Conservation (phyloP, 352 stramenopile genomes). For the Pythium brassicae region DNA sequence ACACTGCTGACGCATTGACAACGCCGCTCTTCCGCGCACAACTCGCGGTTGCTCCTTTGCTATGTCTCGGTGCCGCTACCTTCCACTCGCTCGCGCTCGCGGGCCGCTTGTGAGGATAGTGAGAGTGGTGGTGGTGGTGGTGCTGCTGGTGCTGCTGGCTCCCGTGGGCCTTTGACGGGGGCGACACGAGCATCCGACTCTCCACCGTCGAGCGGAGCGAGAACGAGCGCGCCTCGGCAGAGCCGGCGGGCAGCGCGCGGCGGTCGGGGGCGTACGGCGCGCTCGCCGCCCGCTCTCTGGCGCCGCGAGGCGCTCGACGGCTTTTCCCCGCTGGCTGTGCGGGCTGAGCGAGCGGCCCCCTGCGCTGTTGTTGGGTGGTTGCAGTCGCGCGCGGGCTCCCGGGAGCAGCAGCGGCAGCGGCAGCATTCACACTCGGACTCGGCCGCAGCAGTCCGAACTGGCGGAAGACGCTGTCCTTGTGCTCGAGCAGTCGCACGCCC, state of each 20-base stretch:
- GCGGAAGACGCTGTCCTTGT: constrained; percentile 57
- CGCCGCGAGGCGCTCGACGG: not conserved
- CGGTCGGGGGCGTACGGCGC: constrained; percentile 23
- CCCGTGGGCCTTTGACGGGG: constrained; percentile 5
- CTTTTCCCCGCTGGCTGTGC: not conserved
- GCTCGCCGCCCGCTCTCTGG: constrained; percentile 3
- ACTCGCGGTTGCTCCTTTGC: too few species aligned
- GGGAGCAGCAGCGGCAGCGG: not conserved
- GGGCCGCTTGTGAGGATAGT: too few species aligned
- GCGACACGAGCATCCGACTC: constrained; percentile 31
- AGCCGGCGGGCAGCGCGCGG: constrained; percentile 7
- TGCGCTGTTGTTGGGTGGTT: constrained; percentile 3
- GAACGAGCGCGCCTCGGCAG: constrained; percentile 26
- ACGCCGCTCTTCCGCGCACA: not conserved
- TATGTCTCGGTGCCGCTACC: too few species aligned
- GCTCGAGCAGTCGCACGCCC: constrained; percentile 39
- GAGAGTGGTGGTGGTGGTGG: not conserved
- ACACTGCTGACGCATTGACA: too few species aligned
- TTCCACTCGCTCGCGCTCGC: too few species aligned
- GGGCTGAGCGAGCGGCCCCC: constrained; percentile 1
- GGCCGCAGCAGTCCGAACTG: constrained; percentile 40
- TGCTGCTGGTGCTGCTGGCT: not conserved
- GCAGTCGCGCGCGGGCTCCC: not conserved
- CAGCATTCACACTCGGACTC: not conserved
- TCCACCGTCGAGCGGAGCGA: constrained; percentile 36